These are phyloP conservation scores for Albugo candida DNA, from an alignment of 352 stramenopile genomes.

Conservation along the genomic window DNA sequence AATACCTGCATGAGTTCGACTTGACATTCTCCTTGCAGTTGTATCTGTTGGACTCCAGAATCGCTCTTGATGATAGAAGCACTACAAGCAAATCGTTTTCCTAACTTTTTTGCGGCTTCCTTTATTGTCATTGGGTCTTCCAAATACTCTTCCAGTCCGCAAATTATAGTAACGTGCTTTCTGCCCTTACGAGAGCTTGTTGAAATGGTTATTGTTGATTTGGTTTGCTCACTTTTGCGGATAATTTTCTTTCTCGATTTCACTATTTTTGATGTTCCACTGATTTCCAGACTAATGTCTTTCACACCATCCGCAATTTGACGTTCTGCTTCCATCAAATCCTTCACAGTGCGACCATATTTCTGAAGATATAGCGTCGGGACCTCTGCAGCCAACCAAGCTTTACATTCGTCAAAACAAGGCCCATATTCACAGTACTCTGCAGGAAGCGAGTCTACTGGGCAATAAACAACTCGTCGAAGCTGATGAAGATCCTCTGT, in stretches of 20 bases:
- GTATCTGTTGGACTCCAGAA: slow-evolving; percentile 57
- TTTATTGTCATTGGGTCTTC: slow-evolving; percentile 50
- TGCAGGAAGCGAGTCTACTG: slow-evolving; percentile 60
- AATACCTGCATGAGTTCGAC: slow-evolving; percentile 53
- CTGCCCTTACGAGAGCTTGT: slow-evolving; percentile 57
- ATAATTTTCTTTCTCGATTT: slow-evolving; percentile 75
- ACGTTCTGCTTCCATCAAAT: slow-evolving; percentile 54
- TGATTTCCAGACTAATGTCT: slow-evolving; percentile 49
- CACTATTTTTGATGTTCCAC: slow-evolving; percentile 37
- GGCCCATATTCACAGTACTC: slow-evolving; percentile 78
- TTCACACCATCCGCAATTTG: slow-evolving; percentile 64
- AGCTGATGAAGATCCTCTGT: slow-evolving; percentile 26
- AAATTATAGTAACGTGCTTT: slow-evolving; percentile 69
- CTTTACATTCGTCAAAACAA: slow-evolving; percentile 72
- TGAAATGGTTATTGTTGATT: slow-evolving; percentile 41
- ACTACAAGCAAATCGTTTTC: slow-evolving; percentile 68
- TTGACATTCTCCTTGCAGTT: slow-evolving; percentile 61
- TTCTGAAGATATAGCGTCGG: slow-evolving; percentile 55
- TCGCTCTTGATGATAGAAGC: slow-evolving; percentile 62
- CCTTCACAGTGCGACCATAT: slow-evolving; percentile 64
- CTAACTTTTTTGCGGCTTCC: slow-evolving; percentile 55
- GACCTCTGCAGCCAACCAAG: slow-evolving; percentile 54
- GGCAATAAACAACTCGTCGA: slow-evolving; percentile 51
- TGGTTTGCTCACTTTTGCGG: slow-evolving; percentile 45
- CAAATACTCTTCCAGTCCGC: slow-evolving; percentile 60